Conservation (phyloP, 176 grass and related monocot species). For the Chloris gayana region DNA sequence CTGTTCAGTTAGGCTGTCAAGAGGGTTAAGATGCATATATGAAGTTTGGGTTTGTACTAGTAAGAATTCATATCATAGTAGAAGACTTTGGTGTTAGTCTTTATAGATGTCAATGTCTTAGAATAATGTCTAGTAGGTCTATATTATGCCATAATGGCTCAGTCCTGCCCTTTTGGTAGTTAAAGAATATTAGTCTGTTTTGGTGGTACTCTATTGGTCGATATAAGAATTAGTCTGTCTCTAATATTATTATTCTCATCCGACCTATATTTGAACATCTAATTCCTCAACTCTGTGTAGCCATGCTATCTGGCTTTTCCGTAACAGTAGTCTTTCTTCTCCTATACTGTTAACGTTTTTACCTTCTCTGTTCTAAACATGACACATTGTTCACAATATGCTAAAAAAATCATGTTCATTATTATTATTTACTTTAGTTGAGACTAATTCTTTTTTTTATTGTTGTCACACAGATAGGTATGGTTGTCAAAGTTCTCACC, state of each 20-base stretch:
- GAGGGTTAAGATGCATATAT: neutral
- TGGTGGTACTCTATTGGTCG: neutral
- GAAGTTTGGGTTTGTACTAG: neutral
- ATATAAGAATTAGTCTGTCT: neutral
- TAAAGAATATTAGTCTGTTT: neutral
- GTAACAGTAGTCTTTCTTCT: neutral
- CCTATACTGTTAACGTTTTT: neutral
- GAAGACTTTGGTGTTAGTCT: neutral
- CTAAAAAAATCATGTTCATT: neutral
- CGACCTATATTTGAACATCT: neutral
- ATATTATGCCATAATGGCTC: neutral
- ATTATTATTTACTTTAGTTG: neutral
- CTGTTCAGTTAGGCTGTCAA: neutral
- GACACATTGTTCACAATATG: too few relatives aligned
- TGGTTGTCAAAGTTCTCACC: slow-evolving; percentile 9
- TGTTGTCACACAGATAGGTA: neutral
- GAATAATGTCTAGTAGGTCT: neutral
- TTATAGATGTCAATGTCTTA: neutral
- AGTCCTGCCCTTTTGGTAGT: neutral
- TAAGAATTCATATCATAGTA: neutral
- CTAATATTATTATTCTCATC: neutral
- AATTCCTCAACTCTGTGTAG: neutral
- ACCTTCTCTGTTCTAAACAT: neutral
- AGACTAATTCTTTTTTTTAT: neutral
- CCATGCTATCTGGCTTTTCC: neutral